Percentiles rank a stretch among this genome's conserved stretches.
These are phyloP conservation scores for Tetrahymena malaccensis DNA, from an alignment of 73 alveolate species.

Conservation along the genomic window DNA sequence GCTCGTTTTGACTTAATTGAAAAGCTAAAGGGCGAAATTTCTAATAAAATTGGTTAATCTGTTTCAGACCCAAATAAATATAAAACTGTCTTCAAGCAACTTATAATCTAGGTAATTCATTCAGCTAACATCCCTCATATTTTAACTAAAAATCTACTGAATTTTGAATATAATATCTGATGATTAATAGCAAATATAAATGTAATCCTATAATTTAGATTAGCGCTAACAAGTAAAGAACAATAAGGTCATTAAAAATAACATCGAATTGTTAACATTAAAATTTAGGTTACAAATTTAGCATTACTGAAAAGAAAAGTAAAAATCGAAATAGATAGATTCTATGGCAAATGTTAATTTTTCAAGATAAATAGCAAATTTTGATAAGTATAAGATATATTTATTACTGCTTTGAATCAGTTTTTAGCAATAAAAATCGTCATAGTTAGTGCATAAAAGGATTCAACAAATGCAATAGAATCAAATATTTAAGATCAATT, in stretches of 20 bases:
- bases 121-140: background rate
- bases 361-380: background rate
- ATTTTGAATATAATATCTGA: background rate
- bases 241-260: no score
- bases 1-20: conserved; percentile 58
- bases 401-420: background rate
- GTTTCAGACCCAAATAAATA: conserved; percentile 52
- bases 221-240: background rate
- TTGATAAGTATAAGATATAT: background rate
- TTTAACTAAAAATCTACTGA: background rate
- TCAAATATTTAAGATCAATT: no score
- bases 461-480: background rate
- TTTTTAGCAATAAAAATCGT: background rate
- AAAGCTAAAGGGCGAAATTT: conserved; percentile 45
- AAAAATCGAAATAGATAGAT: background rate
- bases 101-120: conserved; percentile 44
- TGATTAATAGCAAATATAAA: background rate
- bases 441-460: background rate
- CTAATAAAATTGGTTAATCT: conserved; percentile 12
- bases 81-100: conserved; percentile 60
- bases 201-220: background rate
- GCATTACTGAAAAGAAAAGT: background rate
- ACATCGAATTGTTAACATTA: no score
- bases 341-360: background rate
- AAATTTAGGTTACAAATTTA: background rate